Evolutionary conservation across 768 basidiomycete species (phyloP), one percentile per base, ranked within the genome.

Genomic region (Lentinus brumalis): DNA sequence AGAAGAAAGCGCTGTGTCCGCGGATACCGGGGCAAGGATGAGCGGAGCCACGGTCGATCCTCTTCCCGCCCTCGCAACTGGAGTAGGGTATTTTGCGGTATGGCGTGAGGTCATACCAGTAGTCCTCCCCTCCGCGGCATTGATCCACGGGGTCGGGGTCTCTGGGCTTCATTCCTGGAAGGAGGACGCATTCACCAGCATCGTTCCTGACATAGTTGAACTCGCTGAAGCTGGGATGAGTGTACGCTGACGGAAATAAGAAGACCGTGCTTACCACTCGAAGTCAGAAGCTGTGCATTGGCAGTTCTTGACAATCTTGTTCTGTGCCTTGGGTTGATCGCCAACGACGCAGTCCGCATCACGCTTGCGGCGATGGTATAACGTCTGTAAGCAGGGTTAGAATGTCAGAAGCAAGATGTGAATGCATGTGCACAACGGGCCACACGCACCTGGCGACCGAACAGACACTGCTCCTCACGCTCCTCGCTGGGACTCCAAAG

Each of bases 401-500:
- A 40, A 31, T 44, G 26, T 18, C 30, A 40, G 39, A 64, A n/a
- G 16, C 47, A 9, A 38, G 18, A 21, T 18, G 16, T 30, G 39
- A 15, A 35, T 8, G 16, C 3, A 21, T 49, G 29, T 2, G 30
- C 14, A 18, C 31, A 38, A 16, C 14, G 42, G 26, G 42, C 21
- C 45, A 6, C 21, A 60, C 76, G 42, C 53, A 92, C 94, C 83
- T 93, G 91, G 60, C 91, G 84, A 21, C 97, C 97, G 65, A 98
- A 99, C 30, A 98, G 76, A 75, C 97, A 99, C 8, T 79, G 78
- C 69, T 98, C 95, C 38, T 83, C 77, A n/a, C 97, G 85, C 49
- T 87, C 87, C 69, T 96, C 90, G 59, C 91, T 92, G 0, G 96
- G 97, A 70, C 91, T 94, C 97, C 97, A 98, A 1, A 97, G 76